Percentiles rank a stretch among this genome's conserved stretches.
phyloP scores from a whole-genome alignment of 352 stramenopile species.

The Vaucheria bursata region DNA sequence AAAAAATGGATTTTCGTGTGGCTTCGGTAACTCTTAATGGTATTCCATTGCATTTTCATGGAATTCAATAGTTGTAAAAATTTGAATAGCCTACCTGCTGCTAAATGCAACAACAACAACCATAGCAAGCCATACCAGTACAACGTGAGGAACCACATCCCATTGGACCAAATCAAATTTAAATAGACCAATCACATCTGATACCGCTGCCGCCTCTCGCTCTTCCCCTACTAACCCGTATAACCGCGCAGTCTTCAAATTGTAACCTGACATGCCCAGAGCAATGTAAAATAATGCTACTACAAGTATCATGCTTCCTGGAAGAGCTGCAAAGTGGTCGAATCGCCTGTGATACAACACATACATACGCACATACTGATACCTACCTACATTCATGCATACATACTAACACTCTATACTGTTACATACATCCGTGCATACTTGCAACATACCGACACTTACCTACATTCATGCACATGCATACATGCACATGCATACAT shows the following conservation, averaged over 20 bases:
- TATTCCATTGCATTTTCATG: too few species aligned
- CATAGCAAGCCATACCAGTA: constrained; percentile 74
- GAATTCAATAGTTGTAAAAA: too few species aligned
- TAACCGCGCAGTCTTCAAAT: constrained; percentile 51
- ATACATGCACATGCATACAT: too few species aligned
- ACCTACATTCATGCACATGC: too few species aligned
- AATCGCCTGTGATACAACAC: constrained; percentile 13
- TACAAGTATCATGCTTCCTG: constrained; percentile 43
- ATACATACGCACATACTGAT: too few species aligned
- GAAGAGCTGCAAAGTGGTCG: constrained; percentile 49
- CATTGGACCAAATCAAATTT: constrained; percentile 64
- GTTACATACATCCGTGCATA: too few species aligned
- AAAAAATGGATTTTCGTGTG: too few species aligned
- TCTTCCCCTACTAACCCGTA: constrained; percentile 23
- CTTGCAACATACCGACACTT: too few species aligned
- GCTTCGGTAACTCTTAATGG: too few species aligned
- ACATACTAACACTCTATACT: too few species aligned
- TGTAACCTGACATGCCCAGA: constrained; percentile 63
- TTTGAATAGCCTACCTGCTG: constrained; percentile 56
- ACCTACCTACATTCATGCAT: too few species aligned
- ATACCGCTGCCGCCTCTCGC: constrained; percentile 23
- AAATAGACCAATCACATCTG: constrained; percentile 61
- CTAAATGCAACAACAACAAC: constrained; percentile 87
- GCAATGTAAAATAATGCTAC: constrained; percentile 76
- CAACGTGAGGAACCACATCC: constrained; percentile 59